These are phyloP conservation scores for Talaromyces thailandensis DNA, from an alignment of 495 filamentous ascomycete species.

Conservation along the genomic window DNA sequence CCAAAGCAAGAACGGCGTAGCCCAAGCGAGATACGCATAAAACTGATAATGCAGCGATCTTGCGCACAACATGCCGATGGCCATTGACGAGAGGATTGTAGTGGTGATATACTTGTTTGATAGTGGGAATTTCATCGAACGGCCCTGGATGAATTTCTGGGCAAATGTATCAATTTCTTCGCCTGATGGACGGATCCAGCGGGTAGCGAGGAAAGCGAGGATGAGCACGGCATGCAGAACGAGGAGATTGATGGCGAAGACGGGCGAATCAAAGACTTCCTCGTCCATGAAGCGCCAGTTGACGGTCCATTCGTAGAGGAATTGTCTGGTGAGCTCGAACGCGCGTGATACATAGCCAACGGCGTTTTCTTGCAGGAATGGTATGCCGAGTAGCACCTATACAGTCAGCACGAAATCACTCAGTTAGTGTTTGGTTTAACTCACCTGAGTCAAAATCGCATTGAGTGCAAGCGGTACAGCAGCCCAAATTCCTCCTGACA, in stretches of 20 bases:
- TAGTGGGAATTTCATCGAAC: conserved; percentile 45
- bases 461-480: conserved; percentile 58
- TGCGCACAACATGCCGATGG: conserved; percentile 83
- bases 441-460: conserved; percentile 66
- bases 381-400: conserved; percentile 54
- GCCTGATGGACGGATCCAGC: conserved; percentile 48
- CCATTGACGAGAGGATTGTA: conserved; percentile 67
- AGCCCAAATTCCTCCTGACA: conserved; percentile 53
- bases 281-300: conserved; percentile 94
- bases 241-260: conserved; percentile 62
- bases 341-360: conserved; percentile 67
- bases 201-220: conserved; percentile 44
- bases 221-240: conserved; percentile 60
- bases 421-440: not conserved
- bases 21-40: conserved; percentile 87
- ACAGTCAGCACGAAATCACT: not conserved
- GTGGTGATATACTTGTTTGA: conserved; percentile 71
- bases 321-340: conserved; percentile 82
- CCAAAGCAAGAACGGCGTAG: conserved; percentile 88
- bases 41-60: conserved; percentile 95
- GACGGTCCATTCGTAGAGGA: conserved; percentile 96
- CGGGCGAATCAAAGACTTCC: conserved; percentile 65
- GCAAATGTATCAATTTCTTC: conserved; percentile 40
- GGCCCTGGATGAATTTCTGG: conserved; percentile 41
- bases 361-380: conserved; percentile 63